Evolutionary conservation across 768 basidiomycete species (phyloP).

Genomic region (Cantharellus cinnabarinus): DNA sequence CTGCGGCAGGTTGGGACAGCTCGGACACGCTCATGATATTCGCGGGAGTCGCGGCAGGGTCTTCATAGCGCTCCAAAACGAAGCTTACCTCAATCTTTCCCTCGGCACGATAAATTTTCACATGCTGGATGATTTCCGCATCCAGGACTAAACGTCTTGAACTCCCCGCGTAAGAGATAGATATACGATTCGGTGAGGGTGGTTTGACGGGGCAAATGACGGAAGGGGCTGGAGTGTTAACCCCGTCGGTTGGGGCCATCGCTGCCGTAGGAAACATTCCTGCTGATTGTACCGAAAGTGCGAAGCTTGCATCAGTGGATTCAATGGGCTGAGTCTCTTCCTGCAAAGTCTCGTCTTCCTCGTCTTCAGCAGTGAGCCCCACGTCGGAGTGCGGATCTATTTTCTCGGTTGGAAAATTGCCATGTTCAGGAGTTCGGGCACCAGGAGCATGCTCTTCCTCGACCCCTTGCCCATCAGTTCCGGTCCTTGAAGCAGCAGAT

Average conservation of each 20-base stretch:
- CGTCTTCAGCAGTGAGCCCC: neutral
- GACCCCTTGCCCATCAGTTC: too few relatives aligned
- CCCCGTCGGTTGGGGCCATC: neutral
- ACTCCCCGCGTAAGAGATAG: conserved; percentile 85
- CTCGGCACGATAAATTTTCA: conserved; percentile 62
- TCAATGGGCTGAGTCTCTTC: neutral
- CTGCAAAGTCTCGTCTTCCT: neutral
- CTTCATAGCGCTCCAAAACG: neutral
- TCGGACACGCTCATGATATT: too few relatives aligned
- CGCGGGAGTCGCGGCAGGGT: neutral
- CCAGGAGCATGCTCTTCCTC: neutral
- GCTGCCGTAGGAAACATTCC: neutral
- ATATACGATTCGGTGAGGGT: conserved; percentile 28
- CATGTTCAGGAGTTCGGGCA: neutral
- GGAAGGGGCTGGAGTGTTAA: neutral
- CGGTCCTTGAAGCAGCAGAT: neutral
- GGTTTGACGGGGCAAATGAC: neutral
- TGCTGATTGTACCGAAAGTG: too few relatives aligned
- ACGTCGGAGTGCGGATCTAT: too few relatives aligned
- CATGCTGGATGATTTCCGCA: conserved; percentile 62
- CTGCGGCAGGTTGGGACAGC: neutral
- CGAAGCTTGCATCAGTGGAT: too few relatives aligned
- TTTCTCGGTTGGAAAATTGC: neutral
- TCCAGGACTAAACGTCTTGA: conserved; percentile 73
- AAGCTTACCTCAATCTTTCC: conserved; percentile 72